phyloP scores from a whole-genome alignment of 345 rosid species.

The Populus ilicifolia region DNA sequence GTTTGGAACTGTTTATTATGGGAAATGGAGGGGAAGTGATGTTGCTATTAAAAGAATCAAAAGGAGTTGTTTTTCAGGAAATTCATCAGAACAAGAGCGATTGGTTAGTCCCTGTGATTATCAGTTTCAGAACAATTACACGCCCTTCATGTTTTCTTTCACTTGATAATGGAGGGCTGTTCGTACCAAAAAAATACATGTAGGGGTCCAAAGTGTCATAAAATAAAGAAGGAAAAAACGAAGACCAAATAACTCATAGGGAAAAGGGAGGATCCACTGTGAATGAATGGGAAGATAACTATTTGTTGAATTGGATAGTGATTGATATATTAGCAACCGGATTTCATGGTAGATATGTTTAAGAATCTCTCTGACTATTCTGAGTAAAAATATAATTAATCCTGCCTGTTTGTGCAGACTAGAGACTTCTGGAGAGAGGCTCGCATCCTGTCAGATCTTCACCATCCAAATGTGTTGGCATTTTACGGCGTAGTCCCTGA shows the following conservation, averaged over 20 bases:
- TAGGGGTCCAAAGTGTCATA: background rate
- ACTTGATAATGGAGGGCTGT: background rate
- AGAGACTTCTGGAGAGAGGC: slow-evolving; percentile 96
- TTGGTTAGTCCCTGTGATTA: slow-evolving; percentile 44
- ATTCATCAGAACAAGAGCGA: slow-evolving; percentile 75
- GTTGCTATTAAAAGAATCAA: slow-evolving; percentile 92
- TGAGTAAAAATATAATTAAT: background rate
- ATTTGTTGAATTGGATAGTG: background rate
- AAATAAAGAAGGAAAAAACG: background rate
- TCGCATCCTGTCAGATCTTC: slow-evolving; percentile 73
- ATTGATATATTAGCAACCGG: background rate
- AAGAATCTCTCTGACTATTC: background rate
- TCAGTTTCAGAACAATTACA: background rate
- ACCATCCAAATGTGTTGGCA: slow-evolving; percentile 94
- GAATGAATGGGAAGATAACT: background rate
- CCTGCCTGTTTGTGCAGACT: slow-evolving; percentile 34
- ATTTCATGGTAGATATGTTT: background rate
- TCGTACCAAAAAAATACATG: background rate
- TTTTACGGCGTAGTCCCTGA: slow-evolving; percentile 88
- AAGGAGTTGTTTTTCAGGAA: slow-evolving; percentile 74
- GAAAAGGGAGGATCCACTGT: too few species aligned
- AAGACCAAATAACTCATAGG: background rate
- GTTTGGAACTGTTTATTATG: slow-evolving; percentile 82
- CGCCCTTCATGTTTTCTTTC: background rate
- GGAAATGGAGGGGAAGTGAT: slow-evolving; percentile 96